phyloP scores from a whole-genome alignment of 495 filamentous ascomycete species.

The Cladorrhinum samala region DNA sequence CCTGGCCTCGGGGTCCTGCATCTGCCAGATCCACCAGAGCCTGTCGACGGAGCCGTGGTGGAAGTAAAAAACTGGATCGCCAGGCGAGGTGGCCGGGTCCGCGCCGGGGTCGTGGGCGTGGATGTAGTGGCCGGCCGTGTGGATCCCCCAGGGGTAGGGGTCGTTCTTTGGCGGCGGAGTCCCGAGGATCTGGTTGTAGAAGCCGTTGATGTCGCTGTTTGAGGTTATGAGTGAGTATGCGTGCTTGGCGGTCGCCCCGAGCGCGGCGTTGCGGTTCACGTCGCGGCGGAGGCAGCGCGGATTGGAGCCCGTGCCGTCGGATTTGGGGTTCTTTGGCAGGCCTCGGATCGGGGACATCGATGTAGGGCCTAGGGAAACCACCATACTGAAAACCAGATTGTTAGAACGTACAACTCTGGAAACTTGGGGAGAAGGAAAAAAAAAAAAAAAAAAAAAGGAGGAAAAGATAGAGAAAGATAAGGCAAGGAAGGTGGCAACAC shows the following conservation, averaged over 20 bases:
- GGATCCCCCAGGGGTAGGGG: conserved; percentile 40
- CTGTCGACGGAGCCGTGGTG: background rate
- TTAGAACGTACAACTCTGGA: no score
- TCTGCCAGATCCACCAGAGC: background rate
- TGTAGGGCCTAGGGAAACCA: conserved; percentile 50
- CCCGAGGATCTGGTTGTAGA: conserved; percentile 46
- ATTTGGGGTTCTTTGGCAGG: conserved; percentile 11
- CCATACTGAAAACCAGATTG: conserved; percentile 24
- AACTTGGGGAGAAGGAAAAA: background rate
- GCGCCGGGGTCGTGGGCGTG: conserved; percentile 52
- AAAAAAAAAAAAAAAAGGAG: background rate
- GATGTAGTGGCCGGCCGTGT: conserved; percentile 56
- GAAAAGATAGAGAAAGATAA: no score
- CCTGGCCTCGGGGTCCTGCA: background rate
- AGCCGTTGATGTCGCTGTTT: conserved; percentile 39
- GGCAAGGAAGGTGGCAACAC: background rate
- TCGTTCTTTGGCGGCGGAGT: conserved; percentile 42
- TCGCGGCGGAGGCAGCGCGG: conserved; percentile 62
- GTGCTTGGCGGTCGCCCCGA: conserved; percentile 40
- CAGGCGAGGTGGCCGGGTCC: background rate
- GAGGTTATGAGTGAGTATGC: conserved; percentile 30
- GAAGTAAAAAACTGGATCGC: background rate
- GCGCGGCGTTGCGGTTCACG: conserved; percentile 27
- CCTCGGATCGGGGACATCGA: conserved; percentile 7
- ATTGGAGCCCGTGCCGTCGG: conserved; percentile 36